These are phyloP conservation scores for Trichoderma sp. DNA, from an alignment of 2,329 filamentous ascomycete genomes.

Conservation along the genomic window DNA sequence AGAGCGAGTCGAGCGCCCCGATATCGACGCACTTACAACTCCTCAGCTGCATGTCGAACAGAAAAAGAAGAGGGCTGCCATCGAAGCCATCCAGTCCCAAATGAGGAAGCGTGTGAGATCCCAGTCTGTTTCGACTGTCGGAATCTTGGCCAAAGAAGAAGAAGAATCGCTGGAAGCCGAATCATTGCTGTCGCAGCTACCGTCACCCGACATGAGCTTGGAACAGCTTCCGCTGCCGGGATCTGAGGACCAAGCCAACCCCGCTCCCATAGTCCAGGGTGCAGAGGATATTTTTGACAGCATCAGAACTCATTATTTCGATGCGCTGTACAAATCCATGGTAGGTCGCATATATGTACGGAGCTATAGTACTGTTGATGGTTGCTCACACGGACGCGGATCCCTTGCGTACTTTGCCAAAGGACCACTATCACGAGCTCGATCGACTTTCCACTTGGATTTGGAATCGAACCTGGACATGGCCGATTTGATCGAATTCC, in stretches of 20 bases:
- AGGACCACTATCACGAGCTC: slow-evolving; percentile 73
- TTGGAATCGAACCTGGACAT: slow-evolving; percentile 62
- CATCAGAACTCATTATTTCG: slow-evolving; percentile 59
- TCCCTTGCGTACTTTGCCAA: slow-evolving; percentile 84
- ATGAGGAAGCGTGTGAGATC: slow-evolving; percentile 55
- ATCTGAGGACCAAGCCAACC: not conserved
- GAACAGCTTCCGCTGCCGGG: slow-evolving; percentile 22
- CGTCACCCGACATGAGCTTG: slow-evolving; percentile 26
- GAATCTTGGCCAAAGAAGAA: slow-evolving; percentile 30
- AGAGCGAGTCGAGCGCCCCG: slow-evolving; percentile 25
- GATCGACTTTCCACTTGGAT: slow-evolving; percentile 67
- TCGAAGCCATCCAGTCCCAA: slow-evolving; percentile 63
- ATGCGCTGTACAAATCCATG: slow-evolving; percentile 64
- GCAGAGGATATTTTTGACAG: slow-evolving; percentile 56
- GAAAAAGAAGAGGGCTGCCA: slow-evolving; percentile 59
- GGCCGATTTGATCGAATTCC: slow-evolving; percentile 64
- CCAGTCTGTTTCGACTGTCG: slow-evolving; percentile 43
- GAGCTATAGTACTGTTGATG: not conserved
- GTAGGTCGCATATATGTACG: slow-evolving; percentile 38
- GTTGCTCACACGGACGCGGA: slow-evolving; percentile 41
- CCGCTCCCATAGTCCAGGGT: not conserved
- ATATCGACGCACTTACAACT: slow-evolving; percentile 40
- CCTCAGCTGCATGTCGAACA: slow-evolving; percentile 50
- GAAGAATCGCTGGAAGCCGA: slow-evolving; percentile 25
- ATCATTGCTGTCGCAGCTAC: slow-evolving; percentile 26